These are phyloP conservation scores for Sphaerobolus stellatus DNA, from an alignment of 1,284 basidiomycete genomes.

Conservation along the genomic window DNA sequence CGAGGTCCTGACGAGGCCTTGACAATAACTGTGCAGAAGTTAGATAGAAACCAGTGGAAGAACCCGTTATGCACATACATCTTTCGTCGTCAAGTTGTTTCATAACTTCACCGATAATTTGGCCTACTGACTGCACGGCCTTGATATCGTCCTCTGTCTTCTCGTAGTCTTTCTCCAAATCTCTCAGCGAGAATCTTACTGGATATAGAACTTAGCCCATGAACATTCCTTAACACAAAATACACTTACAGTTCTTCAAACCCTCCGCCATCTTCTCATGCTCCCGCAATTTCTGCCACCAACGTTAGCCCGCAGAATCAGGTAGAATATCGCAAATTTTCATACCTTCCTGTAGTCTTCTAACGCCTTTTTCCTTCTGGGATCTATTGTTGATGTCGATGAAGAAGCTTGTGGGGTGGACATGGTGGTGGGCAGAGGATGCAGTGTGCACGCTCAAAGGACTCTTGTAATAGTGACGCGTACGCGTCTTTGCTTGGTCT, in stretches of 20 bases:
- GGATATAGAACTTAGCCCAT: conserved; percentile 1
- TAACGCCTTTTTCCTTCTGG: conserved; percentile 63
- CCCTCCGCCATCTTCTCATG: conserved; percentile 82
- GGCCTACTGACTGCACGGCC: conserved; percentile 97
- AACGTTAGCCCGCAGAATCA: conserved; percentile 14
- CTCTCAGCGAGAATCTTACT: conserved; percentile 85
- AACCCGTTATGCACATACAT: conserved; percentile 60
- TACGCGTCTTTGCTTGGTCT: too few species aligned
- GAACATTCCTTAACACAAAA: not conserved
- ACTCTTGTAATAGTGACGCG: too few species aligned
- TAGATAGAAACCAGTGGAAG: not conserved
- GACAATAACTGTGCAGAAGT: conserved; percentile 77
- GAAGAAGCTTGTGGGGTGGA: conserved; percentile 57
- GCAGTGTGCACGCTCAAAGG: too few species aligned
- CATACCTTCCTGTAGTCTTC: conserved; percentile 65
- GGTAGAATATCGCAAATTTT: not conserved
- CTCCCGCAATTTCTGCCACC: conserved; percentile 80
- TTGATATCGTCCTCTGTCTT: conserved; percentile 99
- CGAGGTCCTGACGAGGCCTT: conserved; percentile 98
- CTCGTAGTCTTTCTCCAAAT: conserved; percentile 85
- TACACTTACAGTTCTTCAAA: conserved; percentile 78
- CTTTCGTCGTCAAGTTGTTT: conserved; percentile 98
- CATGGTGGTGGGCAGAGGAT: conserved; percentile 25
- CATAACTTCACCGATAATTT: conserved; percentile 99
- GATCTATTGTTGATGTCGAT: conserved; percentile 49